Conservation (phyloP, 1,139 yeast species). For the Geotrichum carabidarum region DNA sequence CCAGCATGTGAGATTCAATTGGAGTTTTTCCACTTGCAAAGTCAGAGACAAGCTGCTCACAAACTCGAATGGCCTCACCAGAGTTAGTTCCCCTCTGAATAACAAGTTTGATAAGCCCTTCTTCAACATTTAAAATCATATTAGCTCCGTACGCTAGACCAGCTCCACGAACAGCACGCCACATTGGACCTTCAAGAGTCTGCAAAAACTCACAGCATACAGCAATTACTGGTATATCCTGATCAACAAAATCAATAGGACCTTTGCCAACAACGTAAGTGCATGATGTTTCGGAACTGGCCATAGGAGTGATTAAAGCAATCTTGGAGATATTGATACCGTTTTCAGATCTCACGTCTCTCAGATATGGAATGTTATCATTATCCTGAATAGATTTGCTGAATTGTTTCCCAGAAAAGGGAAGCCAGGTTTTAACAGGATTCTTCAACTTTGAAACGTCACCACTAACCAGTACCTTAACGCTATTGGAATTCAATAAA, state of each 20-base stretch:
- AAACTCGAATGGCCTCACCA: conserved; percentile 62
- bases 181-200: conserved; percentile 93
- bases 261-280: conserved; percentile 57
- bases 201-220: conserved; percentile 73
- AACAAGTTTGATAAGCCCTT: conserved; percentile 60
- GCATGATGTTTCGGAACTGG: conserved; percentile 86
- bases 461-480: conserved; percentile 69
- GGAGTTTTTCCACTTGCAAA: conserved; percentile 49
- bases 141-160: conserved; percentile 91
- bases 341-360: conserved; percentile 49
- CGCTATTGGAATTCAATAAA: conserved; percentile 55
- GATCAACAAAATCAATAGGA: conserved; percentile 58
- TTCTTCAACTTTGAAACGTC: conserved; percentile 47
- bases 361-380: conserved; percentile 49
- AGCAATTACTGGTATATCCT: conserved; percentile 65
- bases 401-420: conserved; percentile 33
- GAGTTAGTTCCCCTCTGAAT: conserved; percentile 85
- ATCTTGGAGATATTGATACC: conserved; percentile 52
- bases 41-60: conserved; percentile 60
- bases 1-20: conserved; percentile 56
- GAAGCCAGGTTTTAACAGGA: conserved; percentile 64
- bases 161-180: conserved; percentile 94
- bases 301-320: conserved; percentile 66
- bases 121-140: conserved; percentile 55
- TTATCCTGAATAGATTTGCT: neutral